These are phyloP conservation scores for Fusarium citri DNA, from an alignment of 2,329 filamentous ascomycete genomes.

Conservation along the genomic window DNA sequence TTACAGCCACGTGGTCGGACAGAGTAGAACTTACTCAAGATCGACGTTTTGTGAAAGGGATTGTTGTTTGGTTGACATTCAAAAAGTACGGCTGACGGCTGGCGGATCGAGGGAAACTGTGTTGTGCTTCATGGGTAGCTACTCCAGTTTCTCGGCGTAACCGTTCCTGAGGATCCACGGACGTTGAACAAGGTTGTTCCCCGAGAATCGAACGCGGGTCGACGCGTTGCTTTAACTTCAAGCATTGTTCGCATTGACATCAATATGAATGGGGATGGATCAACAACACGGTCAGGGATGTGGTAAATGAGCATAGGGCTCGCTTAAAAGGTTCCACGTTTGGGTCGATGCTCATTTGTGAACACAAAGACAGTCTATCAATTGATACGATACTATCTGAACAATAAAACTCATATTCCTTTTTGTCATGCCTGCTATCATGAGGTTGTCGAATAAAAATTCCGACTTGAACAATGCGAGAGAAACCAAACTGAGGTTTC, in stretches of 20 bases:
- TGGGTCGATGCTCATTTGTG: background rate
- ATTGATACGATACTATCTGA: constrained; percentile 28
- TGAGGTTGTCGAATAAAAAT: constrained; percentile 13
- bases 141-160: background rate
- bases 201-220: background rate
- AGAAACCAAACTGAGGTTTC: constrained; percentile 4
- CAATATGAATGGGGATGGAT: background rate
- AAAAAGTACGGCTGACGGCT: background rate
- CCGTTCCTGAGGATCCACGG: background rate
- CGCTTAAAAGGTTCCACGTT: background rate
- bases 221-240: background rate
- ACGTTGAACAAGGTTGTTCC: background rate
- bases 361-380: constrained; percentile 14
- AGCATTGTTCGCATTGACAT: constrained; percentile 1
- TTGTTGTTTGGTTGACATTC: background rate
- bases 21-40: background rate
- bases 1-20: constrained; percentile 30
- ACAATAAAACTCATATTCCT: constrained; percentile 11
- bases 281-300: constrained; percentile 3
- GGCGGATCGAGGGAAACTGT: background rate
- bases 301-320: background rate
- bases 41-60: background rate
- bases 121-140: background rate
- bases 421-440: constrained; percentile 22
- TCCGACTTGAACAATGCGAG: constrained; percentile 1